Conservation (phyloP, 306 rosid species). For the Trifolium dubium region DNA sequence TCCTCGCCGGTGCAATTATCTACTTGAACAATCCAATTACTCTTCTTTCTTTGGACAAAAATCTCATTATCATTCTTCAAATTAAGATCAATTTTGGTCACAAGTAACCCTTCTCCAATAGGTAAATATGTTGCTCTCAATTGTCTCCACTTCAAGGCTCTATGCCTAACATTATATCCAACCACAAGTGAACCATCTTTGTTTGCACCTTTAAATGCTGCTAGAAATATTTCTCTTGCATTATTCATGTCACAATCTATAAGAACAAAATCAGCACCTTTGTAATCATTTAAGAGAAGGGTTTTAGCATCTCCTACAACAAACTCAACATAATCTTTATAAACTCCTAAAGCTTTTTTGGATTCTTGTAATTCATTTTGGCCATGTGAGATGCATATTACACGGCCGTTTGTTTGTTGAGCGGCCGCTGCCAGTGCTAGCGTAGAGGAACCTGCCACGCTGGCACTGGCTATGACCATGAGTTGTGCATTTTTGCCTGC, state of each 20-base stretch:
- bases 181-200: conserved; percentile 50
- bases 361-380: conserved; percentile 28
- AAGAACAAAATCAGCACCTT: conserved; percentile 64
- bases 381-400: conserved; percentile 37
- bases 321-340: conserved; percentile 47
- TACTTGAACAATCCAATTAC: conserved; percentile 57
- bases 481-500: conserved; percentile 56
- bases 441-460: conserved; percentile 15
- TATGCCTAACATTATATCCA: conserved; percentile 53
- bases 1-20: conserved; percentile 60
- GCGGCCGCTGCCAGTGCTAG: conserved; percentile 53
- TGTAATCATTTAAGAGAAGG: conserved; percentile 43
- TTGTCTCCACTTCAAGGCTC: conserved; percentile 46
- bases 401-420: conserved; percentile 58
- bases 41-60: conserved; percentile 36
- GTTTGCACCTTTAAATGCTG: conserved; percentile 47
- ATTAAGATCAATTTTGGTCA: conserved; percentile 34
- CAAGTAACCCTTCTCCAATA: conserved; percentile 61
- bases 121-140: conserved; percentile 54
- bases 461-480: conserved; percentile 43
- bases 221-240: conserved; percentile 49
- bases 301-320: conserved; percentile 45
- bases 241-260: conserved; percentile 52
- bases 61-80: not conserved
- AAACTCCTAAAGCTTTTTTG: conserved; percentile 38